A percentile compares a stretch with the other conserved stretches of the same genome.
Conservation (phyloP, 495 filamentous ascomycete species). For the Tuber melanosporum region DNA sequence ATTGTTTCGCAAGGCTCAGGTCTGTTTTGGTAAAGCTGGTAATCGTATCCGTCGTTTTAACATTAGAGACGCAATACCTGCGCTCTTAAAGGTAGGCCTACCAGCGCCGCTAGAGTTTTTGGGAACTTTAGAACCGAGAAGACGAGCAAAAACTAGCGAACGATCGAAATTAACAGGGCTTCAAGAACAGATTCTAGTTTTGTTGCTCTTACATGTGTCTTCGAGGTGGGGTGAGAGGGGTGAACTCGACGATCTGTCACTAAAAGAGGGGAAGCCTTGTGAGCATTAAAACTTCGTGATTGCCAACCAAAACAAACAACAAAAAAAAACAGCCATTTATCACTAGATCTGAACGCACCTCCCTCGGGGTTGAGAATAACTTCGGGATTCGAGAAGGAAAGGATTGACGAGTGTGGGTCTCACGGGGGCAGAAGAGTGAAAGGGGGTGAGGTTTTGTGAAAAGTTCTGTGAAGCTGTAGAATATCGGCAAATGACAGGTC, state of each 20-base stretch:
- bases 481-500: neutral
- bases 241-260: neutral
- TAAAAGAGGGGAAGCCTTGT: neutral
- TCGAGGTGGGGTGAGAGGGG: neutral
- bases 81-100: slow-evolving; percentile 17
- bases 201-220: neutral
- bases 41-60: slow-evolving; percentile 34
- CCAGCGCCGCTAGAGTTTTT: neutral
- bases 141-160: neutral
- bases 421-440: neutral
- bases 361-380: neutral
- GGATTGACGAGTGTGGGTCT: neutral
- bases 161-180: neutral
- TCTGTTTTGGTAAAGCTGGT: slow-evolving; percentile 33
- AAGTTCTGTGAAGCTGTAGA: neutral
- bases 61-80: slow-evolving; percentile 40
- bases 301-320: neutral
- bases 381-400: neutral
- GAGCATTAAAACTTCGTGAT: slow-evolving; percentile 1
- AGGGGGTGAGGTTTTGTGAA: neutral
- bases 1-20: slow-evolving; percentile 13
- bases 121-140: neutral
- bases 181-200: neutral
- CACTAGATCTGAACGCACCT: neutral
- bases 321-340: neutral